Percentiles rank a stretch among this genome's conserved stretches.
These are phyloP conservation scores for Populus hybrid DNA, from an alignment of 441 rosid species.

Conservation along the genomic window DNA sequence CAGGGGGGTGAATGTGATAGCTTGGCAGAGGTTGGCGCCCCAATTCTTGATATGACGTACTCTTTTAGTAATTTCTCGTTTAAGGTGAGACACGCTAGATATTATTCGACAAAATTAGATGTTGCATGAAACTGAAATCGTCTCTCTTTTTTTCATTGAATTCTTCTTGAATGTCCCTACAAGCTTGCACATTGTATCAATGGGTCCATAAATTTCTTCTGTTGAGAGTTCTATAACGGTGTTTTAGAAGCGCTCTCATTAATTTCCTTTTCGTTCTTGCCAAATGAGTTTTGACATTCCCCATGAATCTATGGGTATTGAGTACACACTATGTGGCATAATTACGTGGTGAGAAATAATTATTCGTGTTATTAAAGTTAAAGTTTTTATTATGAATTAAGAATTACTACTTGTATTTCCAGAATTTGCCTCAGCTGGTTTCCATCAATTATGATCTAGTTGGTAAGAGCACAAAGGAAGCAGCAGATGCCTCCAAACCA, in stretches of 20 bases:
- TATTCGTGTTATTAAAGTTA: not conserved
- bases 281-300: not conserved
- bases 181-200: not conserved
- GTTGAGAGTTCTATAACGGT: not conserved
- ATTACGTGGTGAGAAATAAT: not conserved
- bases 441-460: conserved; percentile 88
- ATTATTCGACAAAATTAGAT: not conserved
- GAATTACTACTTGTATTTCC: conserved; percentile 20
- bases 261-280: not conserved
- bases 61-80: conserved; percentile 97
- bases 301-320: not conserved
- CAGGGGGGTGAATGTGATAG: conserved; percentile 90
- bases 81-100: conserved; percentile 52
- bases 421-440: conserved; percentile 94
- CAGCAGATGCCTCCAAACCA: conserved; percentile 51
- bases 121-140: not conserved
- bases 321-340: not conserved
- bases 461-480: conserved; percentile 57
- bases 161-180: not conserved
- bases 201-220: not conserved
- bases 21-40: conserved; percentile 72
- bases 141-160: not conserved
- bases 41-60: conserved; percentile 66
- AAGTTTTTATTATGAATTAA: not conserved
- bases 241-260: not conserved